Percentiles rank a stretch among this genome's conserved stretches.
Conservation (phyloP, 1,139 yeast species). For the Zhuliangozyma blackwelliae region DNA sequence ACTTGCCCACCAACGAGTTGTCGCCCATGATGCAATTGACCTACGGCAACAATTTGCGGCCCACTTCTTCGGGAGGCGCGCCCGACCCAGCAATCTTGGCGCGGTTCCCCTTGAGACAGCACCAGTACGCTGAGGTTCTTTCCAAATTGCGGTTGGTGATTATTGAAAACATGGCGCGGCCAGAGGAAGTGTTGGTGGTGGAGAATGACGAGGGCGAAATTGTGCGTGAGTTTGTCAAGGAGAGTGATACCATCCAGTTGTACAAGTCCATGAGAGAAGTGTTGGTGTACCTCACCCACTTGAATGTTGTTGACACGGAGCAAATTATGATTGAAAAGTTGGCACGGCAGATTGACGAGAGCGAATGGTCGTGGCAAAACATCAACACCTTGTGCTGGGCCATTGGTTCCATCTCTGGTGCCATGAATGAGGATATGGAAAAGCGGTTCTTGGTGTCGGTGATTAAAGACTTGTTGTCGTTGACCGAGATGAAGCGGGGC, state of each 20-base stretch:
- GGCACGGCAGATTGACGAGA: slow-evolving; percentile 88
- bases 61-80: slow-evolving; percentile 66
- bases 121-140: slow-evolving; percentile 69
- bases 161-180: slow-evolving; percentile 96
- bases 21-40: slow-evolving; percentile 74
- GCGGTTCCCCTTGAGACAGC: slow-evolving; percentile 79
- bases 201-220: slow-evolving; percentile 99
- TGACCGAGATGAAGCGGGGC: slow-evolving; percentile 95
- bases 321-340: slow-evolving; percentile 88
- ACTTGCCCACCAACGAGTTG: slow-evolving; percentile 65
- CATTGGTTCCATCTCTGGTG: slow-evolving; percentile 96
- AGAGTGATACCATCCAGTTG: slow-evolving; percentile 91
- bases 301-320: slow-evolving; percentile 92
- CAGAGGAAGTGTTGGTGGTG: slow-evolving; percentile 93
- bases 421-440: slow-evolving; percentile 98
- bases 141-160: slow-evolving; percentile 83
- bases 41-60: slow-evolving; percentile 46
- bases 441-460: slow-evolving; percentile 89
- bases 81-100: slow-evolving; percentile 77
- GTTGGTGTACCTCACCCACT: slow-evolving; percentile 88
- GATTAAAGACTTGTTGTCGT: slow-evolving; percentile 81
- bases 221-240: slow-evolving; percentile 95
- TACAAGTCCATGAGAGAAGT: slow-evolving; percentile 96
- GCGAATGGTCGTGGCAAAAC: slow-evolving; percentile 99
- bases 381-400: slow-evolving; percentile 99